These are phyloP conservation scores for Toxoplasma gondii DNA, from an alignment of 169 alveolate species.

Conservation along the genomic window DNA sequence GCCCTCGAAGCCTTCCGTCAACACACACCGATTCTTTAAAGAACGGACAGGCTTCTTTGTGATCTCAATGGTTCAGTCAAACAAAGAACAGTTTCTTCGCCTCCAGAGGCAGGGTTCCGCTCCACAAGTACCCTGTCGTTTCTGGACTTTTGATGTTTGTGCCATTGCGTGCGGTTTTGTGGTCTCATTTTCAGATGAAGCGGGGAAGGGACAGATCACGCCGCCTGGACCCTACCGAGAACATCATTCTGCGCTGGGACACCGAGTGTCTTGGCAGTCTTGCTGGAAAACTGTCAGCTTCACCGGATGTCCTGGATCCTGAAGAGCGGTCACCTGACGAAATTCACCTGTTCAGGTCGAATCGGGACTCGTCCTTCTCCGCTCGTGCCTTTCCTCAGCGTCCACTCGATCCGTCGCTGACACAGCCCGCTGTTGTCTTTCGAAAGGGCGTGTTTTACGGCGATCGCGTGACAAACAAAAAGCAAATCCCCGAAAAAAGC, in stretches of 20 bases:
- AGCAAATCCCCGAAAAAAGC: not conserved
- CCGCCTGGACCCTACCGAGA: not conserved
- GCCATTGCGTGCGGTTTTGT: not conserved
- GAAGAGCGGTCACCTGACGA: not conserved
- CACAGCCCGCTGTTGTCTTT: not conserved
- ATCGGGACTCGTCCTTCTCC: not conserved
- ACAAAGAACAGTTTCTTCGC: no score
- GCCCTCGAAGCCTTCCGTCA: no score
- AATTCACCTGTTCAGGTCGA: not conserved
- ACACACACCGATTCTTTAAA: no score
- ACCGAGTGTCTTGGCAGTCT: not conserved
- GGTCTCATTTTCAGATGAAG: not conserved
- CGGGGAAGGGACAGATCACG: not conserved
- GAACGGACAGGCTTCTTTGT: no score
- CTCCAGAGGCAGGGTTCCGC: no score
- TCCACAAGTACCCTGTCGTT: no score
- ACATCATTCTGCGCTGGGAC: not conserved
- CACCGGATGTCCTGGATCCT: not conserved
- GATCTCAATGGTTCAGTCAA: no score
- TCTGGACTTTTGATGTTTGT: no score
- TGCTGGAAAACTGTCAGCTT: not conserved
- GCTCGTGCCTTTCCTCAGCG: not conserved
- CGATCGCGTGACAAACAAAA: not conserved
- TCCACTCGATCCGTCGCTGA: not conserved
- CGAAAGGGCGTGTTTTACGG: slow-evolving; percentile 12